Evolutionary conservation across 768 basidiomycete species (phyloP), one percentile per base, ranked within the genome.

Genomic region (Tricholoma sp.): DNA sequence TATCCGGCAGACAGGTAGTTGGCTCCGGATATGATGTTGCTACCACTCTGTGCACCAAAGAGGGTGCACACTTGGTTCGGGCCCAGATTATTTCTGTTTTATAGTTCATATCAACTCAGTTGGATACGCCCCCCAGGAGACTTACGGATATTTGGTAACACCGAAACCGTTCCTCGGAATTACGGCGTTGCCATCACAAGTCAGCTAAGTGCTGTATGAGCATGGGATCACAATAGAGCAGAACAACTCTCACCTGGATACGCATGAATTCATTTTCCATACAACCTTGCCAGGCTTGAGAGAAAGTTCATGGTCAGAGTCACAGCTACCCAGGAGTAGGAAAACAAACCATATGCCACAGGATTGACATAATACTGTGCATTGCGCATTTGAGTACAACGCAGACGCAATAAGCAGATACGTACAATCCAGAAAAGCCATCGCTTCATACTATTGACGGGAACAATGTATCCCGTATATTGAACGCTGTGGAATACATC

Each of bases 251-350:
- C 65, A 88, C 87, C 18, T 79, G 69, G 34, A 84, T 82, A 16
- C 83, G 82, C 76, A 77, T 82, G 71, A 94, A 93, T 68, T 96
- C 93, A 68, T 94, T 94, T 70, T 88, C 84, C 85, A 95, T 88
- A 35, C 81, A 74, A 2, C 83, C 84, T 61, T 88, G 82, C 80
- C 89, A 94, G 0, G 83, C 84, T 85, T 56, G 21, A 55, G n/a
- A 7, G 41, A 1, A 43, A 54, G 37, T n/a, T 9, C n/a, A 9
- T 6, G 51, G 37, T 49, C 37, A 52, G 39, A 14, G 55, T 16
- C 9, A 21, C 12, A 19, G 10, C 22, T 3, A 58, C 6, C 37
- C 50, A 2, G 43, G 21, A 9, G n/a, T 5, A 27, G 1, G 14
- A 5, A 21, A 9, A 41, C 74, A 56, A 65, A 83, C 81, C 84